phyloP scores from a whole-genome alignment of 2,329 filamentous ascomycete species.

The Aspergillus sp. region DNA sequence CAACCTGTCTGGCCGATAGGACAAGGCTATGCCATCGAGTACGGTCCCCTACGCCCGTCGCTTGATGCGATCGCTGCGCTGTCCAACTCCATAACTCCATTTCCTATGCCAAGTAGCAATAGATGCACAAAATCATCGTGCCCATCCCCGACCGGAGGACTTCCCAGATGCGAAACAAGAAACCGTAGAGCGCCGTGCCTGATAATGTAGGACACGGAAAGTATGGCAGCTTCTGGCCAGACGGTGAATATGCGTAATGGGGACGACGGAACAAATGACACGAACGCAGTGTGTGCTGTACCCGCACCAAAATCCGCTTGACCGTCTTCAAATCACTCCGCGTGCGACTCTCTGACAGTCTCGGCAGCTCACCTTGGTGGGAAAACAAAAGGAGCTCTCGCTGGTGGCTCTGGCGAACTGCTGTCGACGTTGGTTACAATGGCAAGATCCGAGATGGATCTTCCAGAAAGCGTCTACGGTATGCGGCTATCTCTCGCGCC shows the following conservation, averaged over 20 bases:
- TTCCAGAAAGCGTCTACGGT: slow-evolving; percentile 42
- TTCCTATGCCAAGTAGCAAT: slow-evolving; percentile 12
- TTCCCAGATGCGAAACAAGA: slow-evolving; percentile 1
- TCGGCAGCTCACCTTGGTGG: slow-evolving; percentile 16
- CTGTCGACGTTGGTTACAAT: slow-evolving; percentile 26
- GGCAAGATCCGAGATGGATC: slow-evolving; percentile 38
- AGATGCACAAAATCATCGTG: slow-evolving; percentile 9
- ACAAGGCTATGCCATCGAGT: too few relatives aligned
- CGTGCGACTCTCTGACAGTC: slow-evolving; percentile 5
- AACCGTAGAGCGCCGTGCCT: slow-evolving; percentile 6
- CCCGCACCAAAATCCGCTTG: too few relatives aligned
- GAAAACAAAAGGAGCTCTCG: slow-evolving; percentile 3
- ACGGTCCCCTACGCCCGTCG: too few relatives aligned
- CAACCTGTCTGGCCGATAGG: too few relatives aligned
- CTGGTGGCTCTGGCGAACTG: slow-evolving; percentile 1
- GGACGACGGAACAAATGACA: too few relatives aligned
- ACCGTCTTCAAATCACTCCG: background rate
- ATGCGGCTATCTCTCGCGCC: slow-evolving; percentile 40
- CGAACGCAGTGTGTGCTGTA: too few relatives aligned
- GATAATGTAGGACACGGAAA: slow-evolving; percentile 6
- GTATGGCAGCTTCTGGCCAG: background rate
- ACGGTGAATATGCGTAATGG: background rate
- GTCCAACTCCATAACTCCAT: slow-evolving; percentile 10
- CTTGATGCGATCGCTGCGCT: too few relatives aligned
- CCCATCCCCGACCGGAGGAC: slow-evolving; percentile 3